phyloP scores from a whole-genome alignment of 257 asterid genomes.

The Gentiana straminea region DNA sequence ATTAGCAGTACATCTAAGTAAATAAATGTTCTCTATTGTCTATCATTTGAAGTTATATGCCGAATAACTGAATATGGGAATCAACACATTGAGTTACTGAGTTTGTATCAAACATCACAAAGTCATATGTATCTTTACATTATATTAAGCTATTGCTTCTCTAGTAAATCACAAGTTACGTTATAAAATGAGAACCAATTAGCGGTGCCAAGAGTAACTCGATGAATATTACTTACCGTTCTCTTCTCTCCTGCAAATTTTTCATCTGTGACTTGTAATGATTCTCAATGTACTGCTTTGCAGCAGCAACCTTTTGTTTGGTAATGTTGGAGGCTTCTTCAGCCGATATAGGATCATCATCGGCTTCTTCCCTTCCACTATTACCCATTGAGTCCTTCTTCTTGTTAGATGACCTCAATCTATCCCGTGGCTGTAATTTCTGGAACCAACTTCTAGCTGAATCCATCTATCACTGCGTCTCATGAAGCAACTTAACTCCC shows the following conservation, averaged over 20 bases:
- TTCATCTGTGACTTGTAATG: slow-evolving; percentile 95
- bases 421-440: slow-evolving; percentile 68
- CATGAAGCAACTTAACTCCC: slow-evolving; percentile 25
- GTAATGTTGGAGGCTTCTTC: slow-evolving; percentile 94
- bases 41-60: too few species aligned
- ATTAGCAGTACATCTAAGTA: too few species aligned
- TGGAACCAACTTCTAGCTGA: slow-evolving; percentile 89
- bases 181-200: too few species aligned
- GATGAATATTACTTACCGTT: slow-evolving; percentile 47
- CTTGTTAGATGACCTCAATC: slow-evolving; percentile 50
- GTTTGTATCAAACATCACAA: too few species aligned
- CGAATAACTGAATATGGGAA: too few species aligned
- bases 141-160: too few species aligned
- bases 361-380: slow-evolving; percentile 66
- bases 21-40: too few species aligned
- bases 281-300: slow-evolving; percentile 96
- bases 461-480: slow-evolving; percentile 53
- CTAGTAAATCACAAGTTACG: too few species aligned
- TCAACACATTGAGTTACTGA: too few species aligned
- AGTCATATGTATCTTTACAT: too few species aligned
- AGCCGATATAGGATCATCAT: slow-evolving; percentile 33
- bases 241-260: slow-evolving; percentile 85
- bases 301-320: slow-evolving; percentile 89
- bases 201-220: neutral
- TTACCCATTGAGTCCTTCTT: slow-evolving; percentile 57